Evolutionary conservation across 1,284 basidiomycete genomes (phyloP), one percentile per base, ranked within the genome.

Genomic region (Polyporus tsugae): DNA sequence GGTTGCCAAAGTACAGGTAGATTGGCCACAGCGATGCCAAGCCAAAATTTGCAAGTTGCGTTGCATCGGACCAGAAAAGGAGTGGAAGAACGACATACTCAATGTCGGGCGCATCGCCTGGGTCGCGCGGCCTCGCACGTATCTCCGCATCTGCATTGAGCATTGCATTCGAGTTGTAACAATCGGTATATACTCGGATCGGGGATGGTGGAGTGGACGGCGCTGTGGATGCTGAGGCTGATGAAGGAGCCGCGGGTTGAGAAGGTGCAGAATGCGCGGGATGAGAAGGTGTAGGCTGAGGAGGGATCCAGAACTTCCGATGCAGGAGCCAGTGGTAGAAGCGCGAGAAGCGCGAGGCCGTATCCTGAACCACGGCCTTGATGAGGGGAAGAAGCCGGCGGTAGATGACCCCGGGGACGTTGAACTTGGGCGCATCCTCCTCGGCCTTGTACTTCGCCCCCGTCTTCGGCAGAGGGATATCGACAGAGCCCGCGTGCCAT

Each of bases 151-250:
- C 58, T 35, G 71, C 75, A 3, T 72, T 66, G 0, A 74, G 68
- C 66, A 75, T 70, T 0, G 70, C 71, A 33, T 75, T 62, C 2
- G 71, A 66, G 62, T 70, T 70, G 65, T 72, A 75, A 15, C 72
- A 35, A 49, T 76, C 74, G 6, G 63, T 64, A 53, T 67, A 74
- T 1, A 77, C 57, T 0, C 71, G 72, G 4, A 69, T 62, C 1
- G 44, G 63, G 0, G n/a, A 17, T 4, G 60, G 10, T 22, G 22
- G n/a, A 17, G 42, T 6, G 33, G 10, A 25, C 29, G 29, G 29
- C 2, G 29, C 29, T 29, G 7, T 5, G 36, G 61, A 42, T 10
- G 59, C 22, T 29, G 59, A 36, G 59, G 22, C n/a, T 2, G 22
- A 11, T 59, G 35, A 38, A 1, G 38, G 5, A 1, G n/a, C 11